A percentile compares a stretch with the other conserved stretches of the same genome.
These are phyloP conservation scores for Pyrenophora seminiperda DNA, from an alignment of 2,329 filamentous ascomycete species.

Conservation along the genomic window DNA sequence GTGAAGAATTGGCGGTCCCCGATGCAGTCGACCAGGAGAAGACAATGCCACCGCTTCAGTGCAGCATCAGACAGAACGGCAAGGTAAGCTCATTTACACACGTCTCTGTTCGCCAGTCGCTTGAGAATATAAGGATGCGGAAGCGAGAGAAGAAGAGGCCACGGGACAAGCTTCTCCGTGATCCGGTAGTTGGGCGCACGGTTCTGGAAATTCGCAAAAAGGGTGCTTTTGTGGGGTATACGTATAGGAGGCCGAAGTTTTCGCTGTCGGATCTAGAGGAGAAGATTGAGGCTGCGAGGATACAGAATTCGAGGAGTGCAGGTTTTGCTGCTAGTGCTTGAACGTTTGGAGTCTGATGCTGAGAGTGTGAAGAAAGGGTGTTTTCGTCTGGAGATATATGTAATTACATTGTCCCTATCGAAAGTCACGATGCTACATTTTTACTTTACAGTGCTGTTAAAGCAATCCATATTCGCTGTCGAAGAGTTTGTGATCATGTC, in stretches of 20 bases:
- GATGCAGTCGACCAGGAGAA: conserved; percentile 5
- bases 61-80: neutral
- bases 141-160: conserved; percentile 76
- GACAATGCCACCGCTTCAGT: neutral
- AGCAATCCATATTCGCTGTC: too few species aligned
- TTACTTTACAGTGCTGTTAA: too few species aligned
- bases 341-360: neutral
- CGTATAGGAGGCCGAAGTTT: conserved; percentile 66
- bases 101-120: conserved; percentile 2
- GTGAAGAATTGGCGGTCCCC: neutral
- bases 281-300: conserved; percentile 10
- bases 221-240: conserved; percentile 87
- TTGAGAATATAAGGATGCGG: conserved; percentile 51
- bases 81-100: neutral
- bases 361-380: neutral
- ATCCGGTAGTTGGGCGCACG: conserved; percentile 66
- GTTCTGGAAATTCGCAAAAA: conserved; percentile 82
- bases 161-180: conserved; percentile 82
- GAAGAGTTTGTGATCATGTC: too few species aligned
- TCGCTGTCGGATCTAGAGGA: conserved; percentile 38
- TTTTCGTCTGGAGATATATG: too few species aligned
- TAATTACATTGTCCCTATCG: too few species aligned
- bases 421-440: too few species aligned
- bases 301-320: conserved; percentile 2
- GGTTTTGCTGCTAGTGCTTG: conserved; percentile 18